Evolutionary conservation across 225 moss, liverwort and hornwort species (phyloP).

Genomic region (Lunularia cruciata): DNA sequence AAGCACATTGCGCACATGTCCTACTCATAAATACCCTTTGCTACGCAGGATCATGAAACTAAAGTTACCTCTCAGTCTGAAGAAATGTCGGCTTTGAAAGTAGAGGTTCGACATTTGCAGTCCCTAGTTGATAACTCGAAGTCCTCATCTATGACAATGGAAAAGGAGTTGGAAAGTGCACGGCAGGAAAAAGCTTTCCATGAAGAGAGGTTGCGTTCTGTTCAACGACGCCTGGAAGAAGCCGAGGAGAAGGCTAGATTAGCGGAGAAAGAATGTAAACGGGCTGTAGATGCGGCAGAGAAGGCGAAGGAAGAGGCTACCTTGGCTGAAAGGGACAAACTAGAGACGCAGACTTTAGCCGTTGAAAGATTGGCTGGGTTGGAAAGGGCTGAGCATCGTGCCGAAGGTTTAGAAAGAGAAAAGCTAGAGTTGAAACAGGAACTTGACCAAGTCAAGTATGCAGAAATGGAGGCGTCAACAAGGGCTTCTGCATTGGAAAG

Average conservation of each 20-base stretch:
- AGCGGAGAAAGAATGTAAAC: constrained; percentile 56
- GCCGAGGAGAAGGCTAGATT: constrained; percentile 54
- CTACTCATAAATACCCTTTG: no score
- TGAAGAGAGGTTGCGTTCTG: constrained; percentile 47
- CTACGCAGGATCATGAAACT: constrained; percentile 66
- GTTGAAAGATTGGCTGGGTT: constrained; percentile 59
- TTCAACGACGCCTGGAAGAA: constrained; percentile 52
- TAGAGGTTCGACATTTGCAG: constrained; percentile 51
- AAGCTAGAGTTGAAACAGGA: constrained; percentile 56
- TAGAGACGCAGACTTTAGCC: constrained; percentile 75
- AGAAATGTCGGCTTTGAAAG: constrained; percentile 50
- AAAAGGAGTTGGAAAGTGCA: constrained; percentile 58
- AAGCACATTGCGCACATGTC: not conserved
- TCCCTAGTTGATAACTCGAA: constrained; percentile 51
- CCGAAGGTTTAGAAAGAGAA: constrained; percentile 57
- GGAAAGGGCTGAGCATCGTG: constrained; percentile 57
- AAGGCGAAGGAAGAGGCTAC: constrained; percentile 63
- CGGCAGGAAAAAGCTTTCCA: constrained; percentile 51
- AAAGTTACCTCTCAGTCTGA: constrained; percentile 54
- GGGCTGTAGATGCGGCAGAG: constrained; percentile 63
- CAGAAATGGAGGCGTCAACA: constrained; percentile 53
- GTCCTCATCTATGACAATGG: constrained; percentile 38
- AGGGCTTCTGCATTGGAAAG: constrained; percentile 57
- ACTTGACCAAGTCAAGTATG: constrained; percentile 47
- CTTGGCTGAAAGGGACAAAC: constrained; percentile 53